Evolutionary conservation across 352 stramenopile species (phyloP).

Genomic region (Globisporangium abappressorium): DNA sequence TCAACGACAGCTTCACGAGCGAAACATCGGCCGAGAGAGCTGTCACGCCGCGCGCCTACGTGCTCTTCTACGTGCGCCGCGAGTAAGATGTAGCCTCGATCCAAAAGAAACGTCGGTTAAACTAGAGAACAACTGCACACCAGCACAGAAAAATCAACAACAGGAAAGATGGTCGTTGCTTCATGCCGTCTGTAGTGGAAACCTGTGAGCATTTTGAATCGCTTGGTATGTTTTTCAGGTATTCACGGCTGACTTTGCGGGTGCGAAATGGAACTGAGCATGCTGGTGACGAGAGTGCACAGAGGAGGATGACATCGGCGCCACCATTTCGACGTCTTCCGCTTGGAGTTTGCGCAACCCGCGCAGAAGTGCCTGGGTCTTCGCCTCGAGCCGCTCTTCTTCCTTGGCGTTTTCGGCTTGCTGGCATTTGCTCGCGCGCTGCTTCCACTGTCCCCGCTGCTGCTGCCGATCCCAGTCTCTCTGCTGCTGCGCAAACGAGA

Average conservation of each 20-base stretch:
- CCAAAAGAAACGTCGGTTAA: not conserved
- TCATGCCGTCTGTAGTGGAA: not conserved
- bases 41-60: conserved; percentile 74
- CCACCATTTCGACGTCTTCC: conserved; percentile 41
- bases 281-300: not conserved
- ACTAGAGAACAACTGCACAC: conserved; percentile 7
- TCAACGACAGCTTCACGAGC: conserved; percentile 85
- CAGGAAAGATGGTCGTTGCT: not conserved
- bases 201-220: conserved; percentile 11
- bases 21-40: conserved; percentile 46
- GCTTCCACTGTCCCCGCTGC: conserved; percentile 12
- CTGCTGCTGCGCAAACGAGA: conserved; percentile 34
- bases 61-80: conserved; percentile 70
- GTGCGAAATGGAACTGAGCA: conserved; percentile 27
- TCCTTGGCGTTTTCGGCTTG: conserved; percentile 12
- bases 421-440: conserved; percentile 11
- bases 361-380: conserved; percentile 35
- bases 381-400: conserved; percentile 23
- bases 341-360: conserved; percentile 40
- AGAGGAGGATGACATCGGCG: not conserved
- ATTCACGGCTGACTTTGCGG: conserved; percentile 14
- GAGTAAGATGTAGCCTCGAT: conserved; percentile 10
- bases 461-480: conserved; percentile 10
- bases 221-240: conserved; percentile 15
- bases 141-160: conserved; percentile 2